A percentile compares a stretch with the other conserved stretches of the same genome.
Evolutionary conservation across 306 rosid genomes (phyloP).

Genomic region (Canavalia ensiformis): DNA sequence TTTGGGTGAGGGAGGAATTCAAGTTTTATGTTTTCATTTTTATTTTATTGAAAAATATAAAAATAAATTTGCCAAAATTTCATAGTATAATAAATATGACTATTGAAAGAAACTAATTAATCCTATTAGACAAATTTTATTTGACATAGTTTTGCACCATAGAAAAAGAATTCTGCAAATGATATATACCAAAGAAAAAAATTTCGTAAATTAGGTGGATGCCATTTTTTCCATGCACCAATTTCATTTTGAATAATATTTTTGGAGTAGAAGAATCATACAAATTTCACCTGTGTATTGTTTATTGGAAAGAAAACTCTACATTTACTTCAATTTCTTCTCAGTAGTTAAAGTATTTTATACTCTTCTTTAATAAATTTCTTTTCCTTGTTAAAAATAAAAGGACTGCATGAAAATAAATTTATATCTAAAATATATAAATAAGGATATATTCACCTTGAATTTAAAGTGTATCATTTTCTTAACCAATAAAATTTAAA

Average conservation of each 20-base stretch:
- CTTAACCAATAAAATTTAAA: background rate
- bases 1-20: background rate
- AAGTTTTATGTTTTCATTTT: background rate
- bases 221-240: background rate
- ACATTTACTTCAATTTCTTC: background rate
- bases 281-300: background rate
- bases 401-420: background rate
- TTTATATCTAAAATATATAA: background rate
- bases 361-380: background rate
- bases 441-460: background rate
- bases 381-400: background rate
- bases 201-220: background rate
- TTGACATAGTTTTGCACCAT: background rate
- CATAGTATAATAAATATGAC: background rate
- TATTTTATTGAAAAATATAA: background rate
- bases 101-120: background rate
- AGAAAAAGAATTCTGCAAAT: background rate
- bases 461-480: constrained; percentile 6
- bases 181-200: background rate
- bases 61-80: background rate
- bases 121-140: background rate
- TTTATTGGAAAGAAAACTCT: background rate
- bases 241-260: background rate
- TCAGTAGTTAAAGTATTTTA: no score
- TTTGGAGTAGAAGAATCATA: background rate